Conservation (phyloP, 768 basidiomycete species). For the Mrakia gelida region DNA sequence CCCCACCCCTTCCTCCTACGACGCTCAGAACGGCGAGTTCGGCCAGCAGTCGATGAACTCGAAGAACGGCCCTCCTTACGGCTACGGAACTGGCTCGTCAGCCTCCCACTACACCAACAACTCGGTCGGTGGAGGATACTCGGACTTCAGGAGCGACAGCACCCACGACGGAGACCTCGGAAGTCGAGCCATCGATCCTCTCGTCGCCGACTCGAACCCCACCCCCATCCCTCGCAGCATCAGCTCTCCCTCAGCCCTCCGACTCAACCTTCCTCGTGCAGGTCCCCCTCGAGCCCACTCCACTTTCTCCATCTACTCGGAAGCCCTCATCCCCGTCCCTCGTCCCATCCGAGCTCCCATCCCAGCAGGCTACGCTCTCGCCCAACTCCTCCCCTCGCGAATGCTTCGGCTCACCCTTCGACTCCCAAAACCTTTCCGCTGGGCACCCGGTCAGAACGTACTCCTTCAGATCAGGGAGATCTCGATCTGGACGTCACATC, state of each 20-base stretch:
- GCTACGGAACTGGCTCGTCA: conserved; percentile 7
- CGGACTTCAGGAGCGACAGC: conserved; percentile 7
- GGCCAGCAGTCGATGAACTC: not conserved
- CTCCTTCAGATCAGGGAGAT: conserved; percentile 63
- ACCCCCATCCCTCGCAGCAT: conserved; percentile 44
- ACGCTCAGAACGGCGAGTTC: not conserved
- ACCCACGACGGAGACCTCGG: not conserved
- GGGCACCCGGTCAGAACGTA: conserved; percentile 78
- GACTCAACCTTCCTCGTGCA: not conserved
- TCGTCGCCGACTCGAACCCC: conserved; percentile 29
- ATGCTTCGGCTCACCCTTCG: conserved; percentile 66
- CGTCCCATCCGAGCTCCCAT: conserved; percentile 39
- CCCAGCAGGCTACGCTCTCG: conserved; percentile 64
- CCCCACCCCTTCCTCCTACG: not conserved
- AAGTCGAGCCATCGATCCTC: conserved; percentile 3
- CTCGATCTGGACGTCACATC: conserved; percentile 60
- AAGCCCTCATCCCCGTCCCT: conserved; percentile 20
- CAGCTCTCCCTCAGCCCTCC: not conserved
- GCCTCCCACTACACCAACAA: not conserved
- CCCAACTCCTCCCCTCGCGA: conserved; percentile 63
- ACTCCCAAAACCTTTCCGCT: conserved; percentile 55
- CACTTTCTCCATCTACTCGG: conserved; percentile 20
- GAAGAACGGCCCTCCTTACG: not conserved
- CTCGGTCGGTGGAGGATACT: not conserved
- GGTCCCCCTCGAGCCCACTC: not conserved